Evolutionary conservation across 306 rosid species (phyloP), one percentile per base, ranked within the genome.

Genomic region (Begonia loranthoides): DNA sequence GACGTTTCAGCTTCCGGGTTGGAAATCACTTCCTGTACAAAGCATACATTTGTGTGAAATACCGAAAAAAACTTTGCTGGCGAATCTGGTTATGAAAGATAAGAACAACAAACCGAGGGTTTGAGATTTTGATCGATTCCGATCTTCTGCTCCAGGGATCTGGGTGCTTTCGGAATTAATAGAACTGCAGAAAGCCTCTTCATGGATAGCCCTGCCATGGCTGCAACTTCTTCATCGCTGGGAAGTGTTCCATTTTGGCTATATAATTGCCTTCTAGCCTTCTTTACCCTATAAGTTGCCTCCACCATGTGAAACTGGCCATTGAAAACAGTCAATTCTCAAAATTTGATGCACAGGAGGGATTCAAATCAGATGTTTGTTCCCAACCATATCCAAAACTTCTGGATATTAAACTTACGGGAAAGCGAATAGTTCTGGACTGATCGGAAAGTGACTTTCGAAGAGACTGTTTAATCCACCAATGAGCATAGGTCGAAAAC

Each of bases 391-490:
- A 28, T 28, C 9, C 1, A 28, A 28, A 28, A 4, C 36, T 28
- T 28, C 5, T 7, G 36, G 9, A 28, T 4, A 28, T 28, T 7
- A 28, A 67, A 73, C 92, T 76, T 69, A 90, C 97, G 0, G 97
- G 97, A 59, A 90, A 78, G 70, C 97, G 97, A 67, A 90, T 86
- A 39, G 83, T 82, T 61, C 95, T 74, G 36, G 95, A 82, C 73
- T 78, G 97, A 61, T 80, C 87, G 46, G 94, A 80, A 65, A 90
- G 92, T 53, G 87, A 78, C 64, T 80, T 85, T 50, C 92, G 83
- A 67, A 90, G 87, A 9, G 95, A 79, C 71, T 85, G 95, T 73
- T 82, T 90, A 58, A 90, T 90, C 97, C 95, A 90, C 97, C 97
- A 90, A 52, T 90, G 97, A 51, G 95, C 97, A 62, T 90, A 90